Conservation (phyloP, 2,329 filamentous ascomycete species). For the Cladosporium sphaerospermum region DNA sequence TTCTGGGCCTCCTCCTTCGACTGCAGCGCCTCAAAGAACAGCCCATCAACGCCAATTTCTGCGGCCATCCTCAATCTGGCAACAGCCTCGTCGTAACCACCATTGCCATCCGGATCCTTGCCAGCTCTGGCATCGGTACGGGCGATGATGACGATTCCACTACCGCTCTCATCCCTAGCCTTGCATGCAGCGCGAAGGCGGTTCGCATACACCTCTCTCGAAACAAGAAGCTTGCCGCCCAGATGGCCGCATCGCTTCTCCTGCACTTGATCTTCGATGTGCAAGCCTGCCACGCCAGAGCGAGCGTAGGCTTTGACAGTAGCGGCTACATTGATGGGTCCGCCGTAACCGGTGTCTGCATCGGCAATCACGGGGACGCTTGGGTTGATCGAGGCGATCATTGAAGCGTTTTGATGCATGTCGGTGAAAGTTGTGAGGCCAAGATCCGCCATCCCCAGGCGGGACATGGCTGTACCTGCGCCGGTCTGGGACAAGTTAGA, state of each 20-base stretch:
- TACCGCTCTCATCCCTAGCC: conserved; percentile 41
- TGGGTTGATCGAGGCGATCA: conserved; percentile 56
- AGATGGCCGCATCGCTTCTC: conserved; percentile 61
- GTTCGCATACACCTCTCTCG: conserved; percentile 41
- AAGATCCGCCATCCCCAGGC: conserved; percentile 57
- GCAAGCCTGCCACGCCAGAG: conserved; percentile 52
- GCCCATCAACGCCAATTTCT: conserved; percentile 51
- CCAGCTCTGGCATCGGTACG: conserved; percentile 54
- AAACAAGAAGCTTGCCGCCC: conserved; percentile 53
- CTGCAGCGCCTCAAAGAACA: conserved; percentile 52
- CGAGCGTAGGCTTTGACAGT: conserved; percentile 28
- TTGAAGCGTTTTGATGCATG: conserved; percentile 58
- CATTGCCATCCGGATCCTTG: conserved; percentile 19
- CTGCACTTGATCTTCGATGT: conserved; percentile 57
- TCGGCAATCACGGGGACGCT: conserved; percentile 55
- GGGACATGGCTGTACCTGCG: conserved; percentile 55
- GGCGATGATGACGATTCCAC: conserved; percentile 58
- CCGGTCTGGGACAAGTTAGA: conserved; percentile 44
- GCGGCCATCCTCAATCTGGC: conserved; percentile 44
- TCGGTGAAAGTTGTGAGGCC: conserved; percentile 57
- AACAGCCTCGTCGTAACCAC: conserved; percentile 52
- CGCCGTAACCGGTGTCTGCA: conserved; percentile 54
- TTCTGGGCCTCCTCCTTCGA: conserved; percentile 44
- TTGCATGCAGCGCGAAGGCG: conserved; percentile 50
- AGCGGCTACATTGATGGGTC: conserved; percentile 27